Evolutionary conservation across 495 filamentous ascomycete genomes (phyloP).

Genomic region (Saxophila tyrrhenica): DNA sequence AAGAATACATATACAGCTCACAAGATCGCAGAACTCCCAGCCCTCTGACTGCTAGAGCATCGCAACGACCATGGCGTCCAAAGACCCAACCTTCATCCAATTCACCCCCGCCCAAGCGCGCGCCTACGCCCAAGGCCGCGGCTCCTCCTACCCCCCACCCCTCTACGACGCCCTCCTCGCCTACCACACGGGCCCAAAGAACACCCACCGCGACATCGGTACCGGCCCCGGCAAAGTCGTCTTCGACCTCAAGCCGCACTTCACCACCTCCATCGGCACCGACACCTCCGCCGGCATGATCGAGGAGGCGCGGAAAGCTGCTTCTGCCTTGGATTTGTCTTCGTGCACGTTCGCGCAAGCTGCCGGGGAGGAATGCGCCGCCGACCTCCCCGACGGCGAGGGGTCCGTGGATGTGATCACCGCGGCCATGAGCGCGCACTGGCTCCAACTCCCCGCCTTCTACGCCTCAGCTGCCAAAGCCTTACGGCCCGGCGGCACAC

Average conservation of each 20-base stretch:
- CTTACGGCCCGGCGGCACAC: constrained; percentile 45
- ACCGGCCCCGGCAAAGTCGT: constrained; percentile 43
- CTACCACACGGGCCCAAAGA: constrained; percentile 38
- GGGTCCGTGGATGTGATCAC: constrained; percentile 7
- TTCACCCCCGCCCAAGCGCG: constrained; percentile 36
- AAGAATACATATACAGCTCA: too few relatives aligned
- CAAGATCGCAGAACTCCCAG: too few relatives aligned
- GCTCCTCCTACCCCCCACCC: constrained; percentile 29
- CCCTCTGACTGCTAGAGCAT: too few relatives aligned
- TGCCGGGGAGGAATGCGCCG: constrained; percentile 1
- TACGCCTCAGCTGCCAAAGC: constrained; percentile 47
- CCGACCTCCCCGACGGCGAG: neutral
- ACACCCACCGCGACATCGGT: constrained; percentile 42
- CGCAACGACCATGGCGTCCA: neutral
- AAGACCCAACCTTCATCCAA: constrained; percentile 34
- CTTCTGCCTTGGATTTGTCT: neutral
- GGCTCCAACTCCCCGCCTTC: constrained; percentile 51
- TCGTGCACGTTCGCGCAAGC: neutral
- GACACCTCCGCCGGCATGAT: constrained; percentile 48
- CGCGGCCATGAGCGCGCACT: constrained; percentile 34
- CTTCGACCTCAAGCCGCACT: constrained; percentile 31
- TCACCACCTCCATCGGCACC: constrained; percentile 38
- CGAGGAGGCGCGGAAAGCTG: constrained; percentile 26
- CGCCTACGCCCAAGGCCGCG: constrained; percentile 35
- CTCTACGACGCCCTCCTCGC: constrained; percentile 39